phyloP scores from a whole-genome alignment of 2,329 filamentous ascomycete species.

The Metarhizium guizhouense region DNA sequence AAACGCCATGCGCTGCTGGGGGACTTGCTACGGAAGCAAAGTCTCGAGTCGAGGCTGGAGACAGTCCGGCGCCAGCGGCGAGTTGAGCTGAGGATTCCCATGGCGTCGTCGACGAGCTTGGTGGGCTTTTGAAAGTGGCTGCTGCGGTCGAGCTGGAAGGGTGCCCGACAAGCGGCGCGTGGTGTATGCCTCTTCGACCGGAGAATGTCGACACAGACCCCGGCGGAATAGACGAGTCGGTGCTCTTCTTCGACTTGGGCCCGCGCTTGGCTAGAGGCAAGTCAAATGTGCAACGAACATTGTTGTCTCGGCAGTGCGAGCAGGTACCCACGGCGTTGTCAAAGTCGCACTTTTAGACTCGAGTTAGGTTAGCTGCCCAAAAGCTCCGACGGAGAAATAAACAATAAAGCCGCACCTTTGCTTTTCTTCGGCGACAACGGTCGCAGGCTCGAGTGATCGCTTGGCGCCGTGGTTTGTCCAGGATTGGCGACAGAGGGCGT shows the following conservation, averaged over 20 bases:
- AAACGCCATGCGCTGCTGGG: constrained; percentile 4
- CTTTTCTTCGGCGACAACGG: constrained; percentile 27
- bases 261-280: constrained; percentile 28
- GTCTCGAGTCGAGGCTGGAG: constrained; percentile 14
- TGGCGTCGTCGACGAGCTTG: constrained; percentile 10
- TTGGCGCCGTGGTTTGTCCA: constrained; percentile 10
- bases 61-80: constrained; percentile 13
- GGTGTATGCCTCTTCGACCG: constrained; percentile 3
- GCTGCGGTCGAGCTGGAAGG: background rate
- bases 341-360: constrained; percentile 18
- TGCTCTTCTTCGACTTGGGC: constrained; percentile 23
- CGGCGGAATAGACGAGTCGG: constrained; percentile 9
- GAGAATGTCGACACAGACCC: constrained; percentile 7
- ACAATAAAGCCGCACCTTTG: constrained; percentile 16
- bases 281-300: constrained; percentile 26
- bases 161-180: background rate
- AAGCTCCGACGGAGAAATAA: constrained; percentile 9
- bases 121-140: constrained; percentile 10
- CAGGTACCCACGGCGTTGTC: constrained; percentile 15
- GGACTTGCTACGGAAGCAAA: constrained; percentile 7
- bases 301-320: constrained; percentile 23
- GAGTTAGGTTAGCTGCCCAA: background rate
- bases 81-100: constrained; percentile 12
- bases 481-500: constrained; percentile 7
- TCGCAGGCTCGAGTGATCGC: constrained; percentile 23